These are phyloP conservation scores for Marasmius tenuissimus DNA, from an alignment of 1,284 basidiomycete species.

Conservation along the genomic window DNA sequence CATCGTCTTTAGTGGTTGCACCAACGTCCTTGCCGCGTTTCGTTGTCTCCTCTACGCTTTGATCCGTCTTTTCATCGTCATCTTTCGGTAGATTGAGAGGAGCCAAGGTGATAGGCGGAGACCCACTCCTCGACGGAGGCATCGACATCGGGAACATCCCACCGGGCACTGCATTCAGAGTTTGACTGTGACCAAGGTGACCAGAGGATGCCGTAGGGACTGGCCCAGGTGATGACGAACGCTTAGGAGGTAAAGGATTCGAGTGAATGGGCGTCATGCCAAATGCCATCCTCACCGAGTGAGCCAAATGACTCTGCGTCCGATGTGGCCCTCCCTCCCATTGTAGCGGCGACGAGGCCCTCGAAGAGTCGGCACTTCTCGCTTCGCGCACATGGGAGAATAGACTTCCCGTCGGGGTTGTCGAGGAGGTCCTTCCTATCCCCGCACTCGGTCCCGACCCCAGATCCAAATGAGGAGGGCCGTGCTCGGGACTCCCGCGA, in stretches of 20 bases:
- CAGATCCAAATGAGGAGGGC: conserved; percentile 34
- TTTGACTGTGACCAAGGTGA: conserved; percentile 24
- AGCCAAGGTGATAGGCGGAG: conserved; percentile 69
- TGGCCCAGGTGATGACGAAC: conserved; percentile 15
- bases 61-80: conserved; percentile 10
- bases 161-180: conserved; percentile 11
- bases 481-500: conserved; percentile 49
- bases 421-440: conserved; percentile 24
- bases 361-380: conserved; percentile 1
- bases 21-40: conserved; percentile 19
- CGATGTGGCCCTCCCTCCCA: conserved; percentile 11
- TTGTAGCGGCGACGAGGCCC: neutral
- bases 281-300: conserved; percentile 81
- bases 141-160: conserved; percentile 27
- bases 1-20: conserved; percentile 13
- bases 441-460: conserved; percentile 33
- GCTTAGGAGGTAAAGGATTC: neutral
- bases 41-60: neutral
- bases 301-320: conserved; percentile 52
- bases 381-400: neutral
- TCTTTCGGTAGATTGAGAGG: conserved; percentile 50
- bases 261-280: conserved; percentile 84
- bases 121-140: conserved; percentile 57
- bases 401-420: neutral
- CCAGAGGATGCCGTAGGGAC: neutral